Evolutionary conservation across 257 asterid genomes (phyloP).

Genomic region (Plantago elongata): DNA sequence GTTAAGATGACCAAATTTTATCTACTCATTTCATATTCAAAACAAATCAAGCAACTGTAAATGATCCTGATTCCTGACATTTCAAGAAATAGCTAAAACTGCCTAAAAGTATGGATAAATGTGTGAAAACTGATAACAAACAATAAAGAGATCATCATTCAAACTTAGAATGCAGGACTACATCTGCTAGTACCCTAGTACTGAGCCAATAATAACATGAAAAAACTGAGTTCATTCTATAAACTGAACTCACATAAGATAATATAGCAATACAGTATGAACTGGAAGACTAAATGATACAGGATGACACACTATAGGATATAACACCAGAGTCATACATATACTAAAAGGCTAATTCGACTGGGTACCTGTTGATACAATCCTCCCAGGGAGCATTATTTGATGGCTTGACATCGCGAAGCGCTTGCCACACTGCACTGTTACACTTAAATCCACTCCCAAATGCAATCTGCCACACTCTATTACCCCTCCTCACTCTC

Average conservation of each 20-base stretch:
- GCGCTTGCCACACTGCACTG: constrained; percentile 21
- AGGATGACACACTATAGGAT: too few relatives aligned
- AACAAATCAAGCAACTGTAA: too few relatives aligned
- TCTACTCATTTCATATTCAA: too few relatives aligned
- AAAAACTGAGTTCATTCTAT: not conserved
- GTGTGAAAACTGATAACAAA: too few relatives aligned
- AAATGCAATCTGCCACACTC: constrained; percentile 20
- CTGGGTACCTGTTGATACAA: constrained; percentile 18
- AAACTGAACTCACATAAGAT: not conserved
- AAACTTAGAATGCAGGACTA: too few relatives aligned
- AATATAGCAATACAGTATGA: constrained; percentile 8
- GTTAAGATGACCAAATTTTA: too few relatives aligned
- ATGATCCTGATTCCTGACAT: too few relatives aligned
- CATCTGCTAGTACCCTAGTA: too few relatives aligned
- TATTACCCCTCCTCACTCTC: constrained; percentile 9
- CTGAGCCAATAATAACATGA: not conserved
- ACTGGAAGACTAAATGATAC: constrained; percentile 3
- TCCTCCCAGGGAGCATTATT: constrained; percentile 13
- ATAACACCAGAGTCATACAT: not conserved
- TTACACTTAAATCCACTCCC: constrained; percentile 18
- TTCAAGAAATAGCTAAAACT: too few relatives aligned
- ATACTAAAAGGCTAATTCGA: not conserved
- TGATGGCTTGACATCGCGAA: constrained; percentile 7
- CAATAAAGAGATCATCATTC: too few relatives aligned
- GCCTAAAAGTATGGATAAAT: too few relatives aligned